Evolutionary conservation across 352 stramenopile species (phyloP).

Genomic region (Phytopythium delawarense): DNA sequence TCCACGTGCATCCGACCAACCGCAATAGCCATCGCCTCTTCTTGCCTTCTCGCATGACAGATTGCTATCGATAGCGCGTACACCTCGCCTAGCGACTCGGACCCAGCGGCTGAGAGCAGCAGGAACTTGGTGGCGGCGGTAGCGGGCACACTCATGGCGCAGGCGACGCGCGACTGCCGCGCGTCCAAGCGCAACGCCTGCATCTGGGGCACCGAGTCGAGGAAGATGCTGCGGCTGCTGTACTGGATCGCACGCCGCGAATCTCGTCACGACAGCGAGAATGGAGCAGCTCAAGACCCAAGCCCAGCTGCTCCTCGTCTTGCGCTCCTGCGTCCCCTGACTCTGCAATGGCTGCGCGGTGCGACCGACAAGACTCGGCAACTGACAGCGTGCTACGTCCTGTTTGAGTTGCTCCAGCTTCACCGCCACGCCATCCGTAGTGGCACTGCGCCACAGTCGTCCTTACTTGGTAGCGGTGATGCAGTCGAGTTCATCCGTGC

Average conservation of each 20-base stretch:
- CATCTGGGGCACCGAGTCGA: constrained; percentile 41
- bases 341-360: constrained; percentile 30
- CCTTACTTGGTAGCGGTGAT: neutral
- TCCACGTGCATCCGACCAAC: neutral
- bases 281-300: neutral
- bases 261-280: neutral
- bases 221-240: constrained; percentile 48
- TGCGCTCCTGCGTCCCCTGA: constrained; percentile 26
- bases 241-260: constrained; percentile 40
- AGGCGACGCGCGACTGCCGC: constrained; percentile 35
- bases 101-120: neutral
- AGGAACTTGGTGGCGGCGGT: constrained; percentile 49
- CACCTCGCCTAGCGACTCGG: neutral
- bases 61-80: constrained; percentile 19
- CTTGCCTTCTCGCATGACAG: neutral
- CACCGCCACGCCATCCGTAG: constrained; percentile 12
- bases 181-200: constrained; percentile 50
- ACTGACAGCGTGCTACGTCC: constrained; percentile 42
- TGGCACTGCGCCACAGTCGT: no score
- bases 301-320: neutral
- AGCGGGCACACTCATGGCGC: constrained; percentile 31
- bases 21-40: neutral
- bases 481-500: neutral
- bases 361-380: constrained; percentile 39
- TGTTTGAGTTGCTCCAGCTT: constrained; percentile 61